These are phyloP conservation scores for Bacidia gigantensis DNA, from an alignment of 495 filamentous ascomycete species.

Conservation along the genomic window DNA sequence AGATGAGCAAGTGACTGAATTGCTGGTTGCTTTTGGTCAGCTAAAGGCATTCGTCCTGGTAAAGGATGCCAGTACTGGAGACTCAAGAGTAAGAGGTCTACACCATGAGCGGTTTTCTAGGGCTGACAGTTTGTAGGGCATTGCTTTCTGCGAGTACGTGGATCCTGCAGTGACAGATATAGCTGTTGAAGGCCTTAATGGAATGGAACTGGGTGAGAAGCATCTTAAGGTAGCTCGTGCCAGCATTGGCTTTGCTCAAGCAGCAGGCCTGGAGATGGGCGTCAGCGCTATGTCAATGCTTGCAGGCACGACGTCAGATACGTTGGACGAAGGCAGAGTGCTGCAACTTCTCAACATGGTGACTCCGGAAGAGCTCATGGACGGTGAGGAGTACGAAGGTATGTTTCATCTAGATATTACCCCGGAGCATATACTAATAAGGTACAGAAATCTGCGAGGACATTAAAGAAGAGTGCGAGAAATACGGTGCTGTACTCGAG, in stretches of 20 bases:
- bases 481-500: slow-evolving; percentile 71
- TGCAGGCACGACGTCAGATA: slow-evolving; percentile 72
- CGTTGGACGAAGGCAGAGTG: slow-evolving; percentile 64
- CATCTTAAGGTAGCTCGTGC: slow-evolving; percentile 75
- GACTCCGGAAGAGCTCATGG: slow-evolving; percentile 85
- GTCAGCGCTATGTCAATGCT: slow-evolving; percentile 99
- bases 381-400: slow-evolving; percentile 90
- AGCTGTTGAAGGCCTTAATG: slow-evolving; percentile 81
- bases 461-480: slow-evolving; percentile 78
- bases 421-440: not conserved
- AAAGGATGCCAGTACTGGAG: slow-evolving; percentile 73
- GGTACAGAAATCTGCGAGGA: slow-evolving; percentile 81
- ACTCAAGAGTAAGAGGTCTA: slow-evolving; percentile 60
- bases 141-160: slow-evolving; percentile 91
- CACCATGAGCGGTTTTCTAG: not conserved
- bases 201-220: slow-evolving; percentile 80
- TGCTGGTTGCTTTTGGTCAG: slow-evolving; percentile 79
- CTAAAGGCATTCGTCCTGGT: slow-evolving; percentile 86
- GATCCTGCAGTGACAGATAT: slow-evolving; percentile 67
- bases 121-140: slow-evolving; percentile 44
- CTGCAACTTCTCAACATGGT: slow-evolving; percentile 96
- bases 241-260: slow-evolving; percentile 85
- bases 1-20: slow-evolving; percentile 82
- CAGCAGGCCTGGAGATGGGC: slow-evolving; percentile 78
- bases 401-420: slow-evolving; percentile 14